phyloP scores from a whole-genome alignment of 352 stramenopile species.

The Halophytophthora polymorphica region DNA sequence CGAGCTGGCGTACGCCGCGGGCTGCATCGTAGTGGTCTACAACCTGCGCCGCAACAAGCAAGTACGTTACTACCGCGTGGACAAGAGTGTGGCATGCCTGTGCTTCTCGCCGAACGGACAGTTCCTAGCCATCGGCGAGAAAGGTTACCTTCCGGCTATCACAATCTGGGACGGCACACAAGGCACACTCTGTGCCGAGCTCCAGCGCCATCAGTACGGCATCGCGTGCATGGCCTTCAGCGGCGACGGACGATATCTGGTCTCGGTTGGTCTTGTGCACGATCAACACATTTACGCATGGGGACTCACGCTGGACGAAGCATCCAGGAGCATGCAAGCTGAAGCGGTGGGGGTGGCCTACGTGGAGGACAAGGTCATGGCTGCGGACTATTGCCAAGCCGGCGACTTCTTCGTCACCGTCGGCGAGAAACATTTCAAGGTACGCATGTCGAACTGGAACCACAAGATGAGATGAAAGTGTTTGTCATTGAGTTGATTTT shows the following conservation, averaged over 20 bases:
- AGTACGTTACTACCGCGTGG: slow-evolving; percentile 85
- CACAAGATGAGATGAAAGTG: too few species aligned
- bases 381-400: slow-evolving; percentile 62
- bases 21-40: slow-evolving; percentile 90
- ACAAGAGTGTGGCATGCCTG: slow-evolving; percentile 79
- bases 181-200: slow-evolving; percentile 75
- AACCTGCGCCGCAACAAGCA: slow-evolving; percentile 84
- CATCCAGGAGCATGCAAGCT: slow-evolving; percentile 5
- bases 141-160: slow-evolving; percentile 78
- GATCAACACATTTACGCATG: slow-evolving; percentile 82
- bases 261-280: slow-evolving; percentile 77
- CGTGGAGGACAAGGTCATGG: slow-evolving; percentile 39
- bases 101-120: slow-evolving; percentile 82
- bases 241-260: slow-evolving; percentile 49
- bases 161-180: slow-evolving; percentile 84
- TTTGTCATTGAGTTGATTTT: too few species aligned
- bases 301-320: slow-evolving; percentile 41
- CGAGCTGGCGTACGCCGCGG: slow-evolving; percentile 83
- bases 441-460: slow-evolving; percentile 12
- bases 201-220: slow-evolving; percentile 82
- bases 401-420: slow-evolving; percentile 83
- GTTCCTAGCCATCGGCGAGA: slow-evolving; percentile 86
- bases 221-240: slow-evolving; percentile 81
- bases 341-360: too few species aligned
- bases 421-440: slow-evolving; percentile 77